phyloP scores from a whole-genome alignment of 768 basidiomycete species.

The Guyanaporus albipodus region DNA sequence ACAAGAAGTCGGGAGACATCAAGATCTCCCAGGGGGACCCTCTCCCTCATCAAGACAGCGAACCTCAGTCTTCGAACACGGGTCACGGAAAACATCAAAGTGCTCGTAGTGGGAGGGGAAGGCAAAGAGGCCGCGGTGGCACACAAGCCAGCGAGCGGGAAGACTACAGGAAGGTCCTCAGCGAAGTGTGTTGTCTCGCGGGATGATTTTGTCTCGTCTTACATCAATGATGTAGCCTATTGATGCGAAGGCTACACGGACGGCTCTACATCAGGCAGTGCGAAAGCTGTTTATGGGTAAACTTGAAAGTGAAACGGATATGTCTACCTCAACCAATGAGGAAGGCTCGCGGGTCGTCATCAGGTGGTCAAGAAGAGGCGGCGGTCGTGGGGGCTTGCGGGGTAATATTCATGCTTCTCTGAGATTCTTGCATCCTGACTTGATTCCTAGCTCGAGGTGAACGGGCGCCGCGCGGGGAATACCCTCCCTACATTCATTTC shows the following conservation, averaged over 20 bases:
- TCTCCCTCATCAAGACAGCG: slow-evolving; percentile 6
- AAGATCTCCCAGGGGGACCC: slow-evolving; percentile 11
- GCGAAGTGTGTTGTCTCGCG: slow-evolving; percentile 58
- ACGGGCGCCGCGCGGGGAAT: slow-evolving; percentile 55
- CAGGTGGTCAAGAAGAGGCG: slow-evolving; percentile 63
- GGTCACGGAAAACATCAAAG: slow-evolving; percentile 40
- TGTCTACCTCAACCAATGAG: slow-evolving; percentile 43
- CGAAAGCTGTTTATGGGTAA: slow-evolving; percentile 80
- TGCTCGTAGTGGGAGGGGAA: slow-evolving; percentile 39
- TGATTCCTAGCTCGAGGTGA: slow-evolving; percentile 31
- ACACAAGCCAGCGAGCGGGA: slow-evolving; percentile 40
- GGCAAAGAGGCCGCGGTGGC: slow-evolving; percentile 44
- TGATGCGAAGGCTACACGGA: slow-evolving; percentile 71
- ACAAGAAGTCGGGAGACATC: slow-evolving; percentile 31
- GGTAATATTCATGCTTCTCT: slow-evolving; percentile 12
- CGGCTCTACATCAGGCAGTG: slow-evolving; percentile 75
- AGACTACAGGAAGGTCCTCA: slow-evolving; percentile 73
- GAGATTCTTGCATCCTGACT: not conserved
- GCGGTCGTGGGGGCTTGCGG: slow-evolving; percentile 43
- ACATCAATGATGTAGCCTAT: slow-evolving; percentile 59
- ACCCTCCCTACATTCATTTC: slow-evolving; percentile 91
- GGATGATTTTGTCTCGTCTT: slow-evolving; percentile 13
- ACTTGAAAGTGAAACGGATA: slow-evolving; percentile 79
- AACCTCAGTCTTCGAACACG: slow-evolving; percentile 23
- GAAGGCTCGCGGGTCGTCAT: slow-evolving; percentile 77